Conservation (phyloP, 106 monocot genomes). For the Narthecium ossifragum region DNA sequence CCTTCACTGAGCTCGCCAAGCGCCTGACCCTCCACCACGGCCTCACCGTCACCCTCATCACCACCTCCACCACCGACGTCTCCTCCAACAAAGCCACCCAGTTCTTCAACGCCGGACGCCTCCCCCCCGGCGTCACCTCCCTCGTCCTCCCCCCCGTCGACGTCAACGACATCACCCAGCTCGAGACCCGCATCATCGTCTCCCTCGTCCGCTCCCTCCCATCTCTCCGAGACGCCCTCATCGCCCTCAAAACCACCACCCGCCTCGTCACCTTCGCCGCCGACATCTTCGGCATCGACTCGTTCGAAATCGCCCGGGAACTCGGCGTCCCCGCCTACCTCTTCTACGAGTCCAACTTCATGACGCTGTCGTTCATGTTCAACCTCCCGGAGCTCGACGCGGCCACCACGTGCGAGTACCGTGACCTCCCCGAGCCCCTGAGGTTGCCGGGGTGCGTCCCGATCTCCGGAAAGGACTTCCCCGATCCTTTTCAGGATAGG, state of each 20-base stretch:
- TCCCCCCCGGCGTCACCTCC: constrained; percentile 5
- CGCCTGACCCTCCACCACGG: constrained; percentile 5
- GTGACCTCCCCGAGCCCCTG: constrained; percentile 2
- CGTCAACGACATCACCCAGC: not conserved
- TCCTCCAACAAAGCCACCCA: no score
- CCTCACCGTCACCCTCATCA: constrained; percentile 9
- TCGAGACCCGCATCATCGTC: constrained; percentile 2
- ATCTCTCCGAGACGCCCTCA: not conserved
- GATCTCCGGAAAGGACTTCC: constrained; percentile 3
- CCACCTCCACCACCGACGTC: not conserved
- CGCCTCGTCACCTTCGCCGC: constrained; percentile 9
- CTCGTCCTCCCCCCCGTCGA: not conserved
- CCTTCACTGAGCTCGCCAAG: constrained; percentile 10
- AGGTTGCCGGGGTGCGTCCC: constrained; percentile 20
- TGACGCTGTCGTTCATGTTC: not conserved
- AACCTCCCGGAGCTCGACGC: constrained; percentile 6
- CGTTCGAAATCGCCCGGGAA: constrained; percentile 18
- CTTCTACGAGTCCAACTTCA: constrained; percentile 6
- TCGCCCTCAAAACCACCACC: not conserved
- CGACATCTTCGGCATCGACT: constrained; percentile 13
- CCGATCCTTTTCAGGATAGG: constrained; percentile 4
- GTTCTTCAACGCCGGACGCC: not conserved
- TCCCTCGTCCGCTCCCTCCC: constrained; percentile 2
- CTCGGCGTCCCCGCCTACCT: constrained; percentile 9
- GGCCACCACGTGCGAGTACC: not conserved